Evolutionary conservation across 2,329 filamentous ascomycete genomes (phyloP).

Genomic region (Leptographium wingfieldii): DNA sequence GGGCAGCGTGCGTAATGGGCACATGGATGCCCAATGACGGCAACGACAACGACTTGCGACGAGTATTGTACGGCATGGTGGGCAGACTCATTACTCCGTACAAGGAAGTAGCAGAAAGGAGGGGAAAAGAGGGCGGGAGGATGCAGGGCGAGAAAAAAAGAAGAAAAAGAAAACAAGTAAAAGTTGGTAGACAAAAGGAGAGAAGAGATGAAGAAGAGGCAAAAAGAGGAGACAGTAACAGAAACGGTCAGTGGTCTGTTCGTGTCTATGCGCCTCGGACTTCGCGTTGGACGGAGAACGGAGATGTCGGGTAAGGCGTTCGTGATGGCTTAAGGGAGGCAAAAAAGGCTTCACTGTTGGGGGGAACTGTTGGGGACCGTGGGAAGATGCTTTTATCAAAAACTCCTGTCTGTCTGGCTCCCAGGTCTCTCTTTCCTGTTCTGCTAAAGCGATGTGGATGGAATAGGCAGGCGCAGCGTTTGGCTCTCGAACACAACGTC

Average conservation of each 20-base stretch:
- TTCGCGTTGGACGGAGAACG: not conserved
- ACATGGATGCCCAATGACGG: conserved; percentile 87
- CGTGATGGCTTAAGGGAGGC: not conserved
- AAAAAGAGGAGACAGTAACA: not conserved
- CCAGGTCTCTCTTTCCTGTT: not conserved
- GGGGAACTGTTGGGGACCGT: not conserved
- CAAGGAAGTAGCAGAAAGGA: not conserved
- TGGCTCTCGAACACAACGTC: not conserved
- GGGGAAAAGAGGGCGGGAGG: not conserved
- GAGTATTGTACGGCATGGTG: conserved; percentile 87
- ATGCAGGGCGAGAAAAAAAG: not conserved
- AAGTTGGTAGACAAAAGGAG: not conserved
- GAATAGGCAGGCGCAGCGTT: not conserved
- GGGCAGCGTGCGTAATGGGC: conserved; percentile 51
- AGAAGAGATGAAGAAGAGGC: not conserved
- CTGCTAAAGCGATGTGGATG: not conserved
- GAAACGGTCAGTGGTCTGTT: not conserved
- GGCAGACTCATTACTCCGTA: conserved; percentile 3
- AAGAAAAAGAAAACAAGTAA: not conserved
- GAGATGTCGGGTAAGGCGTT: not conserved
- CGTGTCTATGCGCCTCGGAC: not conserved
- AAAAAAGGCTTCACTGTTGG: not conserved
- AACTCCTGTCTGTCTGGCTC: not conserved
- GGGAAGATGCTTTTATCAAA: not conserved
- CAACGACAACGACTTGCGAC: conserved; percentile 88